Percentiles rank a stretch among this genome's conserved stretches.
phyloP scores from a whole-genome alignment of 306 rosid genomes.

The Trichosanthes truncata region DNA sequence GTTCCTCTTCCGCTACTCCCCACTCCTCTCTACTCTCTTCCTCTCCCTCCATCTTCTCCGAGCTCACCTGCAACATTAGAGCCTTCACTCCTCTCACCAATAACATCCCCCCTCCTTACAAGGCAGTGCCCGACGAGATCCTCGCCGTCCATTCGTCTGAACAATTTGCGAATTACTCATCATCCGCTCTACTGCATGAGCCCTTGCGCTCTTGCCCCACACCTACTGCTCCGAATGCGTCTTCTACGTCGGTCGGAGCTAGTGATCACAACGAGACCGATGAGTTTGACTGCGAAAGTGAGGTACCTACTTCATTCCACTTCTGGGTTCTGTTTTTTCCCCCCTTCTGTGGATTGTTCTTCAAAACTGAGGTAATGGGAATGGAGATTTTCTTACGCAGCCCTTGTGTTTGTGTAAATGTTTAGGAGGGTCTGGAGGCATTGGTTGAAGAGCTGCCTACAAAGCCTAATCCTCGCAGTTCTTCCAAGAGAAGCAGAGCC shows the following conservation, averaged over 20 bases:
- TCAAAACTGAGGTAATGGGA: background rate
- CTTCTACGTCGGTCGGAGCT: slow-evolving; percentile 34
- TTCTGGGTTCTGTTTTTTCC: background rate
- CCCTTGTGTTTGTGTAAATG: background rate
- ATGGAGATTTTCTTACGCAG: background rate
- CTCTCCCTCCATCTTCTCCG: slow-evolving; percentile 16
- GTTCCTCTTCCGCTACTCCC: slow-evolving; percentile 44
- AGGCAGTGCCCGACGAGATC: slow-evolving; percentile 30
- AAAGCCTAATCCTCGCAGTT: slow-evolving; percentile 34
- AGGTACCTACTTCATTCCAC: slow-evolving; percentile 30
- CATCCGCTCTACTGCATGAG: background rate
- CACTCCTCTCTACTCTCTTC: slow-evolving; percentile 1
- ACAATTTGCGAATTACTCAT: background rate
- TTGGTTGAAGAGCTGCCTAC: slow-evolving; percentile 39
- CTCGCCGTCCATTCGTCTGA: slow-evolving; percentile 27
- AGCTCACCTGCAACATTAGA: slow-evolving; percentile 18
- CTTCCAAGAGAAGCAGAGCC: slow-evolving; percentile 94
- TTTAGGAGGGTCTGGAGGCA: slow-evolving; percentile 74
- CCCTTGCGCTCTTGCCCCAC: background rate
- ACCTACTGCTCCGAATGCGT: slow-evolving; percentile 23
- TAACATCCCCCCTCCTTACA: slow-evolving; percentile 14
- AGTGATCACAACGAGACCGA: slow-evolving; percentile 52
- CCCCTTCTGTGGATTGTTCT: background rate
- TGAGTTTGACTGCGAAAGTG: slow-evolving; percentile 82
- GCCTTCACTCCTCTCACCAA: background rate